phyloP scores from a whole-genome alignment of 441 rosid species.

The Eutrema salsugineum region DNA sequence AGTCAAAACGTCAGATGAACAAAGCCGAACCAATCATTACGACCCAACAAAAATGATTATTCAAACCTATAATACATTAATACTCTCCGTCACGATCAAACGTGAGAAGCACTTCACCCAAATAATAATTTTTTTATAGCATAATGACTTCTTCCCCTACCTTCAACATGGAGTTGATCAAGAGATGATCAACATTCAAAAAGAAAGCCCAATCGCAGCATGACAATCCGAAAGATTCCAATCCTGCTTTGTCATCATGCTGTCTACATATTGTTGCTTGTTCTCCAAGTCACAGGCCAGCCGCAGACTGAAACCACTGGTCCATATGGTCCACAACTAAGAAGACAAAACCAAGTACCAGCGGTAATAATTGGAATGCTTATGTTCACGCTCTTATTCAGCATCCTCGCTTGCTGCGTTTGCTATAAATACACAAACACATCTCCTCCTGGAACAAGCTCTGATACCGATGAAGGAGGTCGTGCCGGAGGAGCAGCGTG shows the following conservation, averaged over 20 bases:
- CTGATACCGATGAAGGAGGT: slow-evolving; percentile 16
- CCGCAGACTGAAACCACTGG: background rate
- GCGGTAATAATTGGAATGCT: slow-evolving; percentile 21
- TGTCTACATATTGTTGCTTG: slow-evolving; percentile 9
- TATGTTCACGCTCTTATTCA: slow-evolving; percentile 10
- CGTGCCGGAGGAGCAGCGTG: background rate
- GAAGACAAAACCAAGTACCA: background rate
- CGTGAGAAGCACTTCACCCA: slow-evolving; percentile 21
- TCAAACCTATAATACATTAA: background rate
- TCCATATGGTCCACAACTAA: background rate
- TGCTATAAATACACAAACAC: slow-evolving; percentile 21
- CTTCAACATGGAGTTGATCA: background rate
- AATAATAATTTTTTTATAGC: background rate
- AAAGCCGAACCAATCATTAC: slow-evolving; percentile 18
- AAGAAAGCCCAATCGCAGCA: background rate
- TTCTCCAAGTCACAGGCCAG: slow-evolving; percentile 1
- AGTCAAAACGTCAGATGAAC: slow-evolving; percentile 29
- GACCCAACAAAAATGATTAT: background rate
- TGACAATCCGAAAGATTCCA: slow-evolving; percentile 3
- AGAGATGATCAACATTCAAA: background rate
- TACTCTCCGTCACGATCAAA: slow-evolving; percentile 1
- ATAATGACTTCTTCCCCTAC: background rate
- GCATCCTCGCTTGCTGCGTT: slow-evolving; percentile 20
- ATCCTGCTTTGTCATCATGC: background rate
- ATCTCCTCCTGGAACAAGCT: slow-evolving; percentile 5